A percentile compares a stretch with the other conserved stretches of the same genome.
Conservation (phyloP, 1,284 basidiomycete species). For the Ceraceosorus bombacis region DNA sequence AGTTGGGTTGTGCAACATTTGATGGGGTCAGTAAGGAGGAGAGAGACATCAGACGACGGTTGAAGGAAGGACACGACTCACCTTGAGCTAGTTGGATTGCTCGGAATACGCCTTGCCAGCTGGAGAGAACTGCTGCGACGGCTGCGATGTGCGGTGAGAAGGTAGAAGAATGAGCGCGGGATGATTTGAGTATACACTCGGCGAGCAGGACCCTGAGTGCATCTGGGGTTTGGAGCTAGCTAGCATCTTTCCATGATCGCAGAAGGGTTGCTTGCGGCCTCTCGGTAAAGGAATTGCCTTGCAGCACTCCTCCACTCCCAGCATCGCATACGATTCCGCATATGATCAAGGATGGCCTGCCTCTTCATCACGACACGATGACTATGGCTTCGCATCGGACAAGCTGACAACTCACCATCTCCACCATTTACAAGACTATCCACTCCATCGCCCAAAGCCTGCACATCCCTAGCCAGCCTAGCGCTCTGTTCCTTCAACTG, state of each 20-base stretch:
- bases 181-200: neutral
- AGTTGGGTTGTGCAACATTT: no score
- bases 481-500: conserved; percentile 39
- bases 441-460: conserved; percentile 32
- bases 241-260: no score
- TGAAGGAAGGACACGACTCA: conserved; percentile 10
- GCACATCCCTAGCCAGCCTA: conserved; percentile 36
- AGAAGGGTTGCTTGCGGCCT: no score
- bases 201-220: neutral
- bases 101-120: conserved; percentile 45
- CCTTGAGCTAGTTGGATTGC: conserved; percentile 43
- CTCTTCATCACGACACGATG: neutral
- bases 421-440: conserved; percentile 40
- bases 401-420: conserved; percentile 22
- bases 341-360: neutral
- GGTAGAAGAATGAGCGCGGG: neutral
- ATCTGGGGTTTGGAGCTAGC: no score
- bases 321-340: neutral
- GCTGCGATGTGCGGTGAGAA: conserved; percentile 12
- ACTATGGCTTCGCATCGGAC: neutral
- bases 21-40: neutral
- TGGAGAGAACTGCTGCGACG: conserved; percentile 40
- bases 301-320: neutral
- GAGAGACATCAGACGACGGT: neutral
- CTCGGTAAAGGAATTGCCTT: neutral